Conservation (phyloP, 1,284 basidiomycete species). For the Phellopilus nigrolimitatus region DNA sequence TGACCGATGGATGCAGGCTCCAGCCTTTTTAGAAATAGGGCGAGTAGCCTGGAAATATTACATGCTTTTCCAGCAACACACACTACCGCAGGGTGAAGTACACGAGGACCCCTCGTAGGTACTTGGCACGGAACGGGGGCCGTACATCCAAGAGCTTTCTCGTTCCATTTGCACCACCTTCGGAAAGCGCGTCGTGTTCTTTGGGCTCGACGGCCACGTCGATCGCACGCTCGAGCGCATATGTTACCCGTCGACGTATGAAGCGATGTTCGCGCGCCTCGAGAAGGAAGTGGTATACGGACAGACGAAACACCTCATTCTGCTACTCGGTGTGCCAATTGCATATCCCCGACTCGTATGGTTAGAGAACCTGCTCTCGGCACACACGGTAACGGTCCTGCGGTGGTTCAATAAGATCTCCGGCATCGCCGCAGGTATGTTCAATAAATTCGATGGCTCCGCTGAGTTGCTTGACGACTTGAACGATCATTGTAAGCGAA, state of each 20-base stretch:
- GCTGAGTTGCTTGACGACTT: slow-evolving; percentile 36
- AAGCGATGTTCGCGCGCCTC: slow-evolving; percentile 28
- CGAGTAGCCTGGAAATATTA: slow-evolving; percentile 32
- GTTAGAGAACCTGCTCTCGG: slow-evolving; percentile 25
- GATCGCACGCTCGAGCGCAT: slow-evolving; percentile 32
- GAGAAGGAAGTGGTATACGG: slow-evolving; percentile 26
- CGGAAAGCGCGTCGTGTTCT: slow-evolving; percentile 25
- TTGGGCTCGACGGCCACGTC: slow-evolving; percentile 33
- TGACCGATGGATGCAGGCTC: slow-evolving; percentile 29
- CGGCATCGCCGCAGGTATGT: slow-evolving; percentile 21
- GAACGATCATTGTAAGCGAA: slow-evolving; percentile 28
- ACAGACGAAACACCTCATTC: slow-evolving; percentile 28
- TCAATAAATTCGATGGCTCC: slow-evolving; percentile 31
- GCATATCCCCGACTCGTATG: slow-evolving; percentile 25
- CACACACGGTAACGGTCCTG: slow-evolving; percentile 19
- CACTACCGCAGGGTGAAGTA: slow-evolving; percentile 21
- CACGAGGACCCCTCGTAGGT: slow-evolving; percentile 23
- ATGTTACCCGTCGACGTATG: slow-evolving; percentile 30
- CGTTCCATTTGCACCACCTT: slow-evolving; percentile 25
- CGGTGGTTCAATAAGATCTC: slow-evolving; percentile 22
- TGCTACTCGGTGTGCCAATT: slow-evolving; percentile 32
- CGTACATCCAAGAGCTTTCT: slow-evolving; percentile 23
- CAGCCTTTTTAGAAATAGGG: slow-evolving; percentile 29
- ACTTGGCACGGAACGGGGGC: slow-evolving; percentile 21
- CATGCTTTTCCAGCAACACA: slow-evolving; percentile 33